Base-by-base conservation (phyloP, 176 grass and related monocot genomes). In the Bonia amplexicaulis region DNA sequence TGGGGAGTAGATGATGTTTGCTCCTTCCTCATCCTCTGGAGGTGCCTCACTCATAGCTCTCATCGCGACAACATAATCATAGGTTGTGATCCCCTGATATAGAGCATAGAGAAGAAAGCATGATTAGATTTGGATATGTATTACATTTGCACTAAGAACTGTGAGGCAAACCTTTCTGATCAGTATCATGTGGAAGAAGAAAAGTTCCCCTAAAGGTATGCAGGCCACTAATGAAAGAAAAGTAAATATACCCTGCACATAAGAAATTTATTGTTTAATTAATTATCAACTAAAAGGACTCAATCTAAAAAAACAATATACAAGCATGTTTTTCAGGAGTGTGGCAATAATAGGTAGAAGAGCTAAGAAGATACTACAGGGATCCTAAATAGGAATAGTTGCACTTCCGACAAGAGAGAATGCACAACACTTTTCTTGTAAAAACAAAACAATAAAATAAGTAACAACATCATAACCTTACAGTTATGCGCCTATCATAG, bases 151-250 rank as follows among this genome's bases (percentile, higher is more conserved):
- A 66, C 22, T 80, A 48, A 10, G 25, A 80, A 84, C 35, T 67
- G 58, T 65, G 53, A 78, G 22, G 45, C 76, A 79, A 82, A 99
- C 96, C 96, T 99, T 99, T 88, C 91, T 93, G 31, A 99, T 96
- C 71, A 99, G 65, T 90, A 99, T 96, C 78, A 99, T 92, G 90
- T 96, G 96, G 84, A 99, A 99, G 92, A 99, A 99, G 93, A 99
- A 94, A 80, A 99, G 93, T 81, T 99, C 96, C 27, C 89, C 90
- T 68, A 99, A 85, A 74, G 96, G 96, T 80, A 99, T 51, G 66
- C 92, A 93, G 58, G 96, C 96, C 42, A 96, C 85, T 54, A 94
- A 44, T 66, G 96, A 99, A 77, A 99, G 90, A 27, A 91, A 66
- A 42, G 96, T 99, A 80, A 94, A 99, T 76, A 87, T 74, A 54